Conservation (phyloP, 805 yeast species). For the Sungouiozyma intestinalis region DNA sequence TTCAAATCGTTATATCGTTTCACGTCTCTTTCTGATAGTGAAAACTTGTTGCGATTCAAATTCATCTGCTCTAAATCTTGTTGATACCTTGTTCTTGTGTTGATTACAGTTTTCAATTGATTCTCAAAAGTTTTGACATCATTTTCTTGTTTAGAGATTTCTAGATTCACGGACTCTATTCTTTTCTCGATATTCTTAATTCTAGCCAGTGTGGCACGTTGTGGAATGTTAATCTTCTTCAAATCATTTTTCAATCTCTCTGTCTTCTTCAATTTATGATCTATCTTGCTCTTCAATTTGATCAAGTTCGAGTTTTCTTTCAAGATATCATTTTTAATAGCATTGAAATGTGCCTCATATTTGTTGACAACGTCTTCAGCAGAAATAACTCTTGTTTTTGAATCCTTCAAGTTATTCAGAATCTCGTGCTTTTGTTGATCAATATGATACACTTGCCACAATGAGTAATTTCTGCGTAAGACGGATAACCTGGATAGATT, state of each 20-base stretch:
- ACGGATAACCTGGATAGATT: slow-evolving; percentile 41
- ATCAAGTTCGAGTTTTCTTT: slow-evolving; percentile 28
- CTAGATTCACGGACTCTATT: slow-evolving; percentile 40
- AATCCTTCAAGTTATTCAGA: slow-evolving; percentile 16
- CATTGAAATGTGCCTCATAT: slow-evolving; percentile 36
- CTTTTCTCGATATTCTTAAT: slow-evolving; percentile 37
- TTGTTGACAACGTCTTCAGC: slow-evolving; percentile 32
- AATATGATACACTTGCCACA: slow-evolving; percentile 59
- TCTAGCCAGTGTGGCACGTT: slow-evolving; percentile 38
- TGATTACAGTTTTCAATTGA: slow-evolving; percentile 39
- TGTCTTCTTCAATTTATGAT: slow-evolving; percentile 29
- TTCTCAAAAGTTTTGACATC: slow-evolving; percentile 33
- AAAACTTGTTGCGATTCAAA: slow-evolving; percentile 23
- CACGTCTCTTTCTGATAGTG: slow-evolving; percentile 41
- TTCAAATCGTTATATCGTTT: slow-evolving; percentile 50
- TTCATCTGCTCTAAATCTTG: slow-evolving; percentile 17
- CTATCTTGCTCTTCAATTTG: slow-evolving; percentile 16
- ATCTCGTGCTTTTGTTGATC: slow-evolving; percentile 29
- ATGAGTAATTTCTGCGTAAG: slow-evolving; percentile 38
- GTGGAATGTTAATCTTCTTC: slow-evolving; percentile 54
- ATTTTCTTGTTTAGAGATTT: slow-evolving; percentile 41
- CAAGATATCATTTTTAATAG: slow-evolving; percentile 33
- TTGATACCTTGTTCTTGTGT: slow-evolving; percentile 33
- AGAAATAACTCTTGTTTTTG: slow-evolving; percentile 22
- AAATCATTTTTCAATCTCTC: slow-evolving; percentile 38